Percentiles rank a stretch among this genome's conserved stretches.
Evolutionary conservation across 495 filamentous ascomycete genomes (phyloP).

Genomic region (Penicillium taxi): DNA sequence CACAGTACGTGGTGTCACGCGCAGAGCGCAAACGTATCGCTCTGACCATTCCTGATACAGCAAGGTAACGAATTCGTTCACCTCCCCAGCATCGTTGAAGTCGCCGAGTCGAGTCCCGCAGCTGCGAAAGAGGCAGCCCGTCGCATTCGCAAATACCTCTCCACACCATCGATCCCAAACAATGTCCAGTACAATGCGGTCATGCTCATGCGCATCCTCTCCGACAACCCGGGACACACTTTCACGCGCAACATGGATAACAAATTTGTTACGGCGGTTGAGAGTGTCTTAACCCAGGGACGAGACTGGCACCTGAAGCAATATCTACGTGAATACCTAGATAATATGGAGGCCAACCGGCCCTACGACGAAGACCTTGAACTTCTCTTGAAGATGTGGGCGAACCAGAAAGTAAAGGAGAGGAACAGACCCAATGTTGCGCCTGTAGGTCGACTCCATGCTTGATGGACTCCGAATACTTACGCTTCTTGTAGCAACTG

Average conservation of each 20-base stretch:
- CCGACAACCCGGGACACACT: constrained; percentile 81
- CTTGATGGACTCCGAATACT: too few species aligned
- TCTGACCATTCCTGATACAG: constrained; percentile 7
- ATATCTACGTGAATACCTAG: constrained; percentile 78
- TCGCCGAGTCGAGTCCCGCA: constrained; percentile 80
- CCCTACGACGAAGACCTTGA: constrained; percentile 62
- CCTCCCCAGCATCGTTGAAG: constrained; percentile 91
- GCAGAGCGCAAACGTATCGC: background rate
- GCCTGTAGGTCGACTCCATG: too few species aligned
- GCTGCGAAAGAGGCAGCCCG: constrained; percentile 72
- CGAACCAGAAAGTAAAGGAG: constrained; percentile 61
- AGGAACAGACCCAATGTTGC: too few species aligned
- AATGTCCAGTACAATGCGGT: constrained; percentile 89
- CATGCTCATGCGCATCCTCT: constrained; percentile 89
- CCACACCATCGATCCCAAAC: constrained; percentile 51
- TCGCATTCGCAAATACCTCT: constrained; percentile 73
- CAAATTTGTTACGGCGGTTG: constrained; percentile 68
- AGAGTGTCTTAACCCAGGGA: constrained; percentile 64
- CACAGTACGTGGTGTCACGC: too few species aligned
- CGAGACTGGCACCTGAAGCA: constrained; percentile 71
- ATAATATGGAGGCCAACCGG: constrained; percentile 61
- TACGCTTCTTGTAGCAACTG: too few species aligned
- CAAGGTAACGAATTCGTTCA: constrained; percentile 84
- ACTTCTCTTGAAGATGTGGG: constrained; percentile 73
- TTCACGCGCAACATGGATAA: constrained; percentile 82